Conservation (phyloP, 148 eudicot genomes). For the Amaranthus palmeri region DNA sequence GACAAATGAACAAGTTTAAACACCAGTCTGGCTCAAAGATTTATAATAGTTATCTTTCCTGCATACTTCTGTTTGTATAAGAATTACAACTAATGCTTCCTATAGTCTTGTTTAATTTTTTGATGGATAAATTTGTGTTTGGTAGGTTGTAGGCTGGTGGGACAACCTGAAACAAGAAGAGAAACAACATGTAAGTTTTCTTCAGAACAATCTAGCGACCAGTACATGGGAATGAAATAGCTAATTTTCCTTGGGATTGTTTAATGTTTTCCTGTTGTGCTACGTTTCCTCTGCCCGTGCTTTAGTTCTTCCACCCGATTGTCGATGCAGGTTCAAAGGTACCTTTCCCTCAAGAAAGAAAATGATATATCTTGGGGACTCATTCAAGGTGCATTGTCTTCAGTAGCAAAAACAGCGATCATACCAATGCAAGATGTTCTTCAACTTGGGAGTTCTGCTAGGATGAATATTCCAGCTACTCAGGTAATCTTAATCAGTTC, state of each 20-base stretch:
- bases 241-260: not conserved
- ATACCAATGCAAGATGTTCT: slow-evolving; percentile 97
- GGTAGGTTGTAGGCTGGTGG: slow-evolving; percentile 95
- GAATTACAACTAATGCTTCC: not conserved
- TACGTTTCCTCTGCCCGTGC: not conserved
- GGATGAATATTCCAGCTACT: slow-evolving; percentile 98
- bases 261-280: not conserved
- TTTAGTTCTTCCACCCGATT: slow-evolving; percentile 7
- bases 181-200: slow-evolving; percentile 54
- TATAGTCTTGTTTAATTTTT: not conserved
- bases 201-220: not conserved
- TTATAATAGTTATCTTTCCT: not conserved
- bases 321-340: slow-evolving; percentile 55
- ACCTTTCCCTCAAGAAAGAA: slow-evolving; percentile 48
- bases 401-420: slow-evolving; percentile 79
- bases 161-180: slow-evolving; percentile 65
- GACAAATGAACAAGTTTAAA: not conserved
- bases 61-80: not conserved
- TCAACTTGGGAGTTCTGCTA: slow-evolving; percentile 72
- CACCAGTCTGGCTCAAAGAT: not conserved
- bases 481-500: slow-evolving; percentile 42
- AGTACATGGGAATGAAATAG: not conserved
- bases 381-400: slow-evolving; percentile 61
- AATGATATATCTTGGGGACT: slow-evolving; percentile 74
- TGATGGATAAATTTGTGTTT: slow-evolving; percentile 12